Conservation (phyloP, 2,329 filamentous ascomycete genomes). For the Aspergillus tubingensis region DNA sequence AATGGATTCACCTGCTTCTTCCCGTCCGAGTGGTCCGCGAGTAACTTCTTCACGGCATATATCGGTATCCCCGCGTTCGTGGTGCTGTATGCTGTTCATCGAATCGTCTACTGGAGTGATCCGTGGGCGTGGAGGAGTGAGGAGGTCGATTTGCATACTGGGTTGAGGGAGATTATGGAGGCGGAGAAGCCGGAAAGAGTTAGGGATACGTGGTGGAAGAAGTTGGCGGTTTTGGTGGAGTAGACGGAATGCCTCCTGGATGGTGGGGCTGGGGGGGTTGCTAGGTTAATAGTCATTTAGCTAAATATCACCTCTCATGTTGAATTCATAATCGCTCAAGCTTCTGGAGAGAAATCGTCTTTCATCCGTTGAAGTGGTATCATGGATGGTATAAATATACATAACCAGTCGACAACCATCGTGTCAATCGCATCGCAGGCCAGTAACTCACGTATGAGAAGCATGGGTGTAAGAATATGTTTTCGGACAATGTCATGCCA, state of each 20-base stretch:
- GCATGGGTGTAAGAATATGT: no score
- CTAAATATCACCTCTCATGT: not conserved
- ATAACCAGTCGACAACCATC: no score
- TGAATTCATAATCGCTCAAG: no score
- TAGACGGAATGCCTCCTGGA: constrained; percentile 6
- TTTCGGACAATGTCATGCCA: no score
- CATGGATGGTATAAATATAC: no score
- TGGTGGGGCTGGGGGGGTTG: no score
- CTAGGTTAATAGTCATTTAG: no score
- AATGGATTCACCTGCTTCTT: constrained; percentile 78
- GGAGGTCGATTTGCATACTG: constrained; percentile 56
- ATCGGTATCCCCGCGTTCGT: constrained; percentile 66
- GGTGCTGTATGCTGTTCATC: constrained; percentile 55
- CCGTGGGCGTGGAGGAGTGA: constrained; percentile 53
- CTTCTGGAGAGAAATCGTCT: rapidly evolving
- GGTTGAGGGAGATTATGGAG: constrained; percentile 56
- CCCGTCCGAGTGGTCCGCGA: constrained; percentile 62
- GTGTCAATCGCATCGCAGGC: no score
- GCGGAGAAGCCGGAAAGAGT: constrained; percentile 39
- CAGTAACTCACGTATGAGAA: no score
- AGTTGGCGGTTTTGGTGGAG: constrained; percentile 33
- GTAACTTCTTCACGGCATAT: constrained; percentile 67
- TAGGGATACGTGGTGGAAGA: constrained; percentile 37
- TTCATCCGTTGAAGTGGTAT: no score
- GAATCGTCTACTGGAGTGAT: constrained; percentile 50